phyloP scores from a whole-genome alignment of 768 basidiomycete species.

The Fomitopsis serialis region DNA sequence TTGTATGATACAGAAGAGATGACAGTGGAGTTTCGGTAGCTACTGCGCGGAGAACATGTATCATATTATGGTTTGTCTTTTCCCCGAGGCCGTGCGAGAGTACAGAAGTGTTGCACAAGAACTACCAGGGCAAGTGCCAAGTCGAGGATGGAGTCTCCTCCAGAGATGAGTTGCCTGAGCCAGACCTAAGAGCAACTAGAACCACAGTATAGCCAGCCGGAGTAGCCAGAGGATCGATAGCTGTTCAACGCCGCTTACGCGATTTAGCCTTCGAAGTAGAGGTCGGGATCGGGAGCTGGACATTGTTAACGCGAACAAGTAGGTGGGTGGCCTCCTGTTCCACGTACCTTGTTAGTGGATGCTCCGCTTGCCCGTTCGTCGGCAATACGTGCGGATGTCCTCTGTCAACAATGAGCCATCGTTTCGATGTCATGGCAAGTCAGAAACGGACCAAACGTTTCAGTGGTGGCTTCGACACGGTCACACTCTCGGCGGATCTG shows the following conservation, averaged over 20 bases:
- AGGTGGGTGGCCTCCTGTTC: too few relatives aligned
- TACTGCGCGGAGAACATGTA: too few relatives aligned
- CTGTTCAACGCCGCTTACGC: slow-evolving; percentile 13
- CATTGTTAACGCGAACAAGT: background rate
- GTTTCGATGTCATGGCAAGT: background rate
- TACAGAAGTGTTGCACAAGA: too few relatives aligned
- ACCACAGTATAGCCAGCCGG: too few relatives aligned
- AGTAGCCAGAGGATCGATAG: background rate
- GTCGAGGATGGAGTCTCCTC: too few relatives aligned
- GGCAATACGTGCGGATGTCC: slow-evolving; percentile 7
- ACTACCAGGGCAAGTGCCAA: too few relatives aligned
- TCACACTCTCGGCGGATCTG: background rate
- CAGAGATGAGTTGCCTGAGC: too few relatives aligned
- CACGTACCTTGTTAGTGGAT: slow-evolving; percentile 2
- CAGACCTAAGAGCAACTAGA: too few relatives aligned
- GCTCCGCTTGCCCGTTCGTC: background rate
- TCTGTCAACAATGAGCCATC: background rate
- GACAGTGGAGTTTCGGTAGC: too few relatives aligned
- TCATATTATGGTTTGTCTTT: too few relatives aligned
- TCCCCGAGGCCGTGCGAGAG: too few relatives aligned
- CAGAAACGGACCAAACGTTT: slow-evolving; percentile 13
- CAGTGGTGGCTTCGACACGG: slow-evolving; percentile 1
- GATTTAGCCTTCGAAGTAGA: slow-evolving; percentile 8
- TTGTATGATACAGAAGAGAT: too few relatives aligned
- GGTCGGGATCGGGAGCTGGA: slow-evolving; percentile 4